Evolutionary conservation across 164 flowering plant genomes (phyloP).

Genomic region (Piper betle): DNA sequence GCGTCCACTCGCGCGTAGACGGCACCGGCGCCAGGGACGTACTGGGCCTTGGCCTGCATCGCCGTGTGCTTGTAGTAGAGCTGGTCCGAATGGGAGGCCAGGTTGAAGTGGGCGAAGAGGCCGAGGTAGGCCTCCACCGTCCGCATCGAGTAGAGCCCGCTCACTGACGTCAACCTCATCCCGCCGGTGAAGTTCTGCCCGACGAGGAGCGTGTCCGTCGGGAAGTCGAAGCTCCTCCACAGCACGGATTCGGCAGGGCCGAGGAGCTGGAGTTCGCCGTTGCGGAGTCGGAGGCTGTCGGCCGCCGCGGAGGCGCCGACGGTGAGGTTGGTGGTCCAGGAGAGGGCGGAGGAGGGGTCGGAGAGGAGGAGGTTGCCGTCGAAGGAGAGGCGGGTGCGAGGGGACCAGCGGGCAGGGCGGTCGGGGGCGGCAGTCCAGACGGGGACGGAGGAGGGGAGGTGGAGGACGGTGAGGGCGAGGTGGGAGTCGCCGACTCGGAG

Average conservation of each 20-base stretch:
- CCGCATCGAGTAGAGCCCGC: constrained; percentile 49
- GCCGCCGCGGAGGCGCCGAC: constrained; percentile 1
- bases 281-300: too few species aligned
- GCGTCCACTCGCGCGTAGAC: constrained; percentile 38
- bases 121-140: constrained; percentile 46
- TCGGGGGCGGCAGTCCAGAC: constrained; percentile 45
- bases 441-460: constrained; percentile 30
- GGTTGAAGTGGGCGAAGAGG: constrained; percentile 32
- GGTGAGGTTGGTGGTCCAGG: constrained; percentile 46
- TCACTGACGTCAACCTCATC: constrained; percentile 44
- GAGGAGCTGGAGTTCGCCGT: constrained; percentile 45
- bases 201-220: constrained; percentile 58
- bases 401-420: constrained; percentile 33
- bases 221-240: constrained; percentile 78
- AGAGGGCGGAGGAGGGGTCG: constrained; percentile 23
- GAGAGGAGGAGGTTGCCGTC: constrained; percentile 67
- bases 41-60: constrained; percentile 22
- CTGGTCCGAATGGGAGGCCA: constrained; percentile 3
- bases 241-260: constrained; percentile 5
- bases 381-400: constrained; percentile 35
- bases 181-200: constrained; percentile 52
- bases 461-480: constrained; percentile 60
- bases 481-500: constrained; percentile 38
- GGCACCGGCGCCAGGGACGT: constrained; percentile 37
- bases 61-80: constrained; percentile 41